Conservation (phyloP, 306 rosid species). For the Sindora glabra region DNA sequence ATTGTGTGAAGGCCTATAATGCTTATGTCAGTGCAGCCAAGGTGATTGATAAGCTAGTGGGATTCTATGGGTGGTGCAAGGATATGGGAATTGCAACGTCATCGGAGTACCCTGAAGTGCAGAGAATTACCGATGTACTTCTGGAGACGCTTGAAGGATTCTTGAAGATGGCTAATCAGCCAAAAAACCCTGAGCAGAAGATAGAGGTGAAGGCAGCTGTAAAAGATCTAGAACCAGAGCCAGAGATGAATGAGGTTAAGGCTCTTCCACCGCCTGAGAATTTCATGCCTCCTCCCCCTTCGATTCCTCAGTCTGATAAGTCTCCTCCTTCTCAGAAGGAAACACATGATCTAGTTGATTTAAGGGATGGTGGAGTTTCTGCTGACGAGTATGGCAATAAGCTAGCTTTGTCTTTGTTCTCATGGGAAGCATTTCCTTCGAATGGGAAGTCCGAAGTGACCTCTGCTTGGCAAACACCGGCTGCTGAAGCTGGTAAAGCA, state of each 20-base stretch:
- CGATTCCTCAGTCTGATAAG: constrained; percentile 14
- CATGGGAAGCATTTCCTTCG: constrained; percentile 75
- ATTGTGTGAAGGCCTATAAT: constrained; percentile 59
- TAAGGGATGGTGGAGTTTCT: constrained; percentile 47
- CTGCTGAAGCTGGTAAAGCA: constrained; percentile 66
- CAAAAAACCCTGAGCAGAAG: constrained; percentile 41
- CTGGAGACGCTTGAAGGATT: constrained; percentile 63
- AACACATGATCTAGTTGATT: constrained; percentile 59
- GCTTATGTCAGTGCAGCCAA: constrained; percentile 55
- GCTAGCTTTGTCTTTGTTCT: constrained; percentile 68
- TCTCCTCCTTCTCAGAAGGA: constrained; percentile 21
- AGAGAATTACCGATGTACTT: constrained; percentile 54
- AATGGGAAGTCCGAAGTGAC: constrained; percentile 52
- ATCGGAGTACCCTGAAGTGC: constrained; percentile 77
- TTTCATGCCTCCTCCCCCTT: constrained; percentile 25
- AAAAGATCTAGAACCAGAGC: constrained; percentile 20
- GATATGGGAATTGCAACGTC: constrained; percentile 66
- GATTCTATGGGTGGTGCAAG: constrained; percentile 75
- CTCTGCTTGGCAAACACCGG: constrained; percentile 75
- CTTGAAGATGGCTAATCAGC: constrained; percentile 42
- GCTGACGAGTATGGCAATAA: constrained; percentile 78
- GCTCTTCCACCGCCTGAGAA: constrained; percentile 71
- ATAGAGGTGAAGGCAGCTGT: constrained; percentile 28
- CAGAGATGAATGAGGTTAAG: constrained; percentile 45
- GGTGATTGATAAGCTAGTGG: constrained; percentile 57